These are phyloP conservation scores for Coemansia sp. DNA, from an alignment of 192 early-diverging fungal genomes.

Conservation along the genomic window DNA sequence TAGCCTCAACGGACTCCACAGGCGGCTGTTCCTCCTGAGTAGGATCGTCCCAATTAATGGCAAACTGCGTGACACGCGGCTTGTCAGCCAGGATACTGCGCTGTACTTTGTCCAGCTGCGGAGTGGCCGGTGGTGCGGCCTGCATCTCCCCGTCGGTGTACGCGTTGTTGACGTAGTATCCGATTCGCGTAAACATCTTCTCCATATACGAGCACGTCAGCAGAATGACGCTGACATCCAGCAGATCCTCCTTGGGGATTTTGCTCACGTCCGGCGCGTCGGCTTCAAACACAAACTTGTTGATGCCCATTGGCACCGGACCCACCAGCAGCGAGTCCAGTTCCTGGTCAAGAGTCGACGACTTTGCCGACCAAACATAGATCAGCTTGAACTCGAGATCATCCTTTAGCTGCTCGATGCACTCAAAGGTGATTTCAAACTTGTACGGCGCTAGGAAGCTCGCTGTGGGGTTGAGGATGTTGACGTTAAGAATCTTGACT, in stretches of 20 bases:
- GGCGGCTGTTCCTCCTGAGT: slow-evolving; percentile 37
- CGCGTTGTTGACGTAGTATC: slow-evolving; percentile 98
- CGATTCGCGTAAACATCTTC: slow-evolving; percentile 94
- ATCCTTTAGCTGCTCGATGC: slow-evolving; percentile 79
- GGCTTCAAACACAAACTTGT: slow-evolving; percentile 88
- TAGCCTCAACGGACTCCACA: slow-evolving; percentile 15
- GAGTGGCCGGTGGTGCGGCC: slow-evolving; percentile 71
- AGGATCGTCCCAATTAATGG: slow-evolving; percentile 68
- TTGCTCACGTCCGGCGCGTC: slow-evolving; percentile 69
- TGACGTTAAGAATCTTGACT: slow-evolving; percentile 77
- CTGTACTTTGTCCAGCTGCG: slow-evolving; percentile 72
- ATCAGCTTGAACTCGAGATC: slow-evolving; percentile 98
- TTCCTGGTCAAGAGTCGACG: slow-evolving; percentile 79
- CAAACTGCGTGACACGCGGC: slow-evolving; percentile 85
- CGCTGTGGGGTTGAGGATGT: slow-evolving; percentile 84
- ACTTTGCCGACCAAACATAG: slow-evolving; percentile 89
- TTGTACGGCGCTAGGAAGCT: slow-evolving; percentile 77
- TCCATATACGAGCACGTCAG: slow-evolving; percentile 86
- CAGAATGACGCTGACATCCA: slow-evolving; percentile 89
- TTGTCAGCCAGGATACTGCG: slow-evolving; percentile 90
- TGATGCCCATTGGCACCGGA: slow-evolving; percentile 91
- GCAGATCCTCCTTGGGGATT: slow-evolving; percentile 76
- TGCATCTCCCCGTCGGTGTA: slow-evolving; percentile 81
- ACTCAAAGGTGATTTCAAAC: slow-evolving; percentile 98
- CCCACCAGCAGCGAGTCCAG: slow-evolving; percentile 95